A percentile compares a stretch with the other conserved stretches of the same genome.
These are phyloP conservation scores for Athelia sp. DNA, from an alignment of 1,284 basidiomycete species.

Conservation along the genomic window DNA sequence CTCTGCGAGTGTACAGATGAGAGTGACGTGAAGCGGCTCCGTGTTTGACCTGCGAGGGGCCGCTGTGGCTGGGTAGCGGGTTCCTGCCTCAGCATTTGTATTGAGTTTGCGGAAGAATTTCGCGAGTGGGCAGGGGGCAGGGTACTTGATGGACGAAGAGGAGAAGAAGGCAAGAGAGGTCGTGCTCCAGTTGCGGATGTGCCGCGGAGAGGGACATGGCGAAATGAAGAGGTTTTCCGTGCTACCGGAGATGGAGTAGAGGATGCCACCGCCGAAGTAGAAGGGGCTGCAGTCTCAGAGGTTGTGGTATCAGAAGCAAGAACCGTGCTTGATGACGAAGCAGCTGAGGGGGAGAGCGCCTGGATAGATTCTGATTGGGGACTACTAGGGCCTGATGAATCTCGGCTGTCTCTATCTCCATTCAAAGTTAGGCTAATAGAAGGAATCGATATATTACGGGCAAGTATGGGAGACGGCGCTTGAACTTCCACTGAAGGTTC, in stretches of 20 bases:
- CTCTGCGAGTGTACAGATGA: background rate
- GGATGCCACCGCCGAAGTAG: constrained; percentile 8
- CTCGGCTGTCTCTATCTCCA: too few species aligned
- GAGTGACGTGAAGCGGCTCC: constrained; percentile 1
- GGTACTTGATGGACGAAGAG: constrained; percentile 30
- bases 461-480: too few species aligned
- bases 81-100: background rate
- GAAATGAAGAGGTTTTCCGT: constrained; percentile 52
- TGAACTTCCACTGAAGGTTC: too few species aligned
- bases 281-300: constrained; percentile 9
- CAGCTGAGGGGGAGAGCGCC: background rate
- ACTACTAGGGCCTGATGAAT: too few species aligned
- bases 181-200: constrained; percentile 18
- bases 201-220: constrained; percentile 45
- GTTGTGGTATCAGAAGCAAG: constrained; percentile 4
- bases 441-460: too few species aligned
- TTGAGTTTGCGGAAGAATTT: constrained; percentile 1
- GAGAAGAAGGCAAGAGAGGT: constrained; percentile 32
- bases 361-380: background rate
- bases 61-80: background rate
- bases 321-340: background rate
- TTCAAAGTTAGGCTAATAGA: too few species aligned
- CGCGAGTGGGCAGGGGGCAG: background rate
- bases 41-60: background rate
- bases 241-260: constrained; percentile 17